Base-by-base conservation (phyloP, 352 stramenopile genomes). In the Phytophthora sp. region DNA sequence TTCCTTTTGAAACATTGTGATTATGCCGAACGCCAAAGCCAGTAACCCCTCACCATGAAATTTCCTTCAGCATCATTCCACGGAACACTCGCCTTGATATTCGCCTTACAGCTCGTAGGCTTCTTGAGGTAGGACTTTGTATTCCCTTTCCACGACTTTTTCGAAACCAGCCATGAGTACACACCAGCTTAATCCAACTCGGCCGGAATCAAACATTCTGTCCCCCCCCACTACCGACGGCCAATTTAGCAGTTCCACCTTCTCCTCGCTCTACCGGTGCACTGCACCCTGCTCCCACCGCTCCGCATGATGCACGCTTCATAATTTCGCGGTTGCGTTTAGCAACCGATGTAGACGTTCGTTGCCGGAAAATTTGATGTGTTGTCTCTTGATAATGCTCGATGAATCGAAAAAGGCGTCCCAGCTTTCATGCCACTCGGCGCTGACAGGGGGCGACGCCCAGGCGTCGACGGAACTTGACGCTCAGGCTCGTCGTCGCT, bases 251-350 rank as follows among this genome's bases (percentile, higher is more conserved):
- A n/a, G n/a, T n/a, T n/a, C n/a, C n/a, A n/a, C n/a, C n/a, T n/a
- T n/a, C n/a, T n/a, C n/a, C n/a, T n/a, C n/a, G n/a, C n/a, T n/a
- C n/a, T n/a, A 27, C 20, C 7, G 26, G 7, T 16, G 4, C 20
- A 27, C 20, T 20, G 20, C 3, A 9, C 9, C 29, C 29, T 23
- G 20, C n/a, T n/a, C n/a, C n/a, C n/a, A n/a, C n/a, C n/a, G n/a
- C n/a, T n/a, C n/a, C n/a, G n/a, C n/a, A n/a, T n/a, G n/a, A n/a
- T n/a, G n/a, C n/a, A n/a, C n/a, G n/a, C n/a, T n/a, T n/a, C n/a
- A n/a, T n/a, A 12, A 58, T 58, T n/a, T 58, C 51, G 16, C n/a
- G 13, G n/a, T 49, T 58, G 5, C 51, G 35, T 7, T 41, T 38
- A 1, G 12, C 3, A 2, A 41, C 36, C 3, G 38, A 59, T 9